phyloP scores from a whole-genome alignment of 768 basidiomycete genomes.

The Coprinopsis sp. region DNA sequence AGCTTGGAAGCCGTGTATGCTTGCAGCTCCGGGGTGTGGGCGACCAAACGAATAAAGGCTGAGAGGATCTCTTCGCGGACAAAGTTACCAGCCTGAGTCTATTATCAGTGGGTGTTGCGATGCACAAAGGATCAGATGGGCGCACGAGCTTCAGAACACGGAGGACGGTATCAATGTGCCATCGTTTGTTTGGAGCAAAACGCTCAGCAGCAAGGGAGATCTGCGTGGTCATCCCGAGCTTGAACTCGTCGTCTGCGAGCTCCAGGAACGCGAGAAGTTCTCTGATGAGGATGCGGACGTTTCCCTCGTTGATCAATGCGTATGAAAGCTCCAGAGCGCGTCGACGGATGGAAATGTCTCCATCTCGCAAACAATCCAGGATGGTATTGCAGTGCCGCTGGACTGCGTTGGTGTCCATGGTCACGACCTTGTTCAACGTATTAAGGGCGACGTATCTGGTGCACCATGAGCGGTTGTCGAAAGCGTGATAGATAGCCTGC shows the following conservation, averaged over 20 bases:
- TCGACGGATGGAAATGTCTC: constrained; percentile 96
- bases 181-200: constrained; percentile 95
- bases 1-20: constrained; percentile 91
- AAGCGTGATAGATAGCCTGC: constrained; percentile 16
- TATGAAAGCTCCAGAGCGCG: constrained; percentile 96
- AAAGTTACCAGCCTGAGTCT: constrained; percentile 86
- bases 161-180: constrained; percentile 98
- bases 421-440: constrained; percentile 96
- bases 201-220: constrained; percentile 93
- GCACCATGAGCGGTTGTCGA: not conserved
- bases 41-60: constrained; percentile 91
- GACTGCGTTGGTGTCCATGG: constrained; percentile 96
- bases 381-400: constrained; percentile 98
- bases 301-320: constrained; percentile 92
- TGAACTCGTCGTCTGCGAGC: constrained; percentile 98
- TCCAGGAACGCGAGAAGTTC: constrained; percentile 96
- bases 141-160: constrained; percentile 86
- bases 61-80: constrained; percentile 95
- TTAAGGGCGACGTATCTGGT: constrained; percentile 93
- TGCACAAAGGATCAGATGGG: constrained; percentile 8
- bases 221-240: constrained; percentile 96
- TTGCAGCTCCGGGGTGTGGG: constrained; percentile 95
- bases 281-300: constrained; percentile 86
- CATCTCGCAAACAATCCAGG: constrained; percentile 98
- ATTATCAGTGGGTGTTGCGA: constrained; percentile 2